Evolutionary conservation across 2,329 filamentous ascomycete species (phyloP), one percentile per base, ranked within the genome.

Genomic region (Parascedosporium putredinis): DNA sequence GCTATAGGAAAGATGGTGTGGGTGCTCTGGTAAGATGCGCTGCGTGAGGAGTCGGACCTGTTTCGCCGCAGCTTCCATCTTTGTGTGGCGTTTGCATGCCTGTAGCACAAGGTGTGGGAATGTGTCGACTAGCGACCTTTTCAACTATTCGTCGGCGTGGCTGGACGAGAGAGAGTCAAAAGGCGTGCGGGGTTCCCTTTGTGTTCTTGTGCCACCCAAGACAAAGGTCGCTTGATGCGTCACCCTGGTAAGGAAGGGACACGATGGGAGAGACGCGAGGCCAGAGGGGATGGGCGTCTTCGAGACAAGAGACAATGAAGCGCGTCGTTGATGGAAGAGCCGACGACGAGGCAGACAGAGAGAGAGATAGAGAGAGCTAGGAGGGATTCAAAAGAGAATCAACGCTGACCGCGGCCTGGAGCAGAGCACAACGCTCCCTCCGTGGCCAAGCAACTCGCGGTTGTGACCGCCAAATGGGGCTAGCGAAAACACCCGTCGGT

Each of bases 51-150:
- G 68, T 63, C 76, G 65, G 64, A 76, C 71, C 67, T 68, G 72
- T 67, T 76, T 75, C 63, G 71, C 72, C 69, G 74, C 73, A 70
- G 69, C 73, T 71, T 79, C 76, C 76, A 79, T 79, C 38, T 50
- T 53, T 48, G 47, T 33, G 36, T 44, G 43, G 36, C 47, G 27
- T 36, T 50, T 38, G 45, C 50, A 54, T 45, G 51, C 38, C 50
- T 48, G 48, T 47, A 43, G 27, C 20, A 50, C 48, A 36, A 29
- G 24, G 20, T 22, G 47, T 25, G 22, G 22, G 10, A 23, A 33
- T 45, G 18, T 45, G 27, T 45, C 29, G 20, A 45, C 22, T 25
- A n/a, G 27, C 22, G 20, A 14, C 18, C 14, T 27, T n/a, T 23
- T 45, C 14, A 14, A 25, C 14, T 12, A 44, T 42, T 38, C 22